These are phyloP conservation scores for Echria macrotheca DNA, from an alignment of 495 filamentous ascomycete genomes.

Conservation along the genomic window DNA sequence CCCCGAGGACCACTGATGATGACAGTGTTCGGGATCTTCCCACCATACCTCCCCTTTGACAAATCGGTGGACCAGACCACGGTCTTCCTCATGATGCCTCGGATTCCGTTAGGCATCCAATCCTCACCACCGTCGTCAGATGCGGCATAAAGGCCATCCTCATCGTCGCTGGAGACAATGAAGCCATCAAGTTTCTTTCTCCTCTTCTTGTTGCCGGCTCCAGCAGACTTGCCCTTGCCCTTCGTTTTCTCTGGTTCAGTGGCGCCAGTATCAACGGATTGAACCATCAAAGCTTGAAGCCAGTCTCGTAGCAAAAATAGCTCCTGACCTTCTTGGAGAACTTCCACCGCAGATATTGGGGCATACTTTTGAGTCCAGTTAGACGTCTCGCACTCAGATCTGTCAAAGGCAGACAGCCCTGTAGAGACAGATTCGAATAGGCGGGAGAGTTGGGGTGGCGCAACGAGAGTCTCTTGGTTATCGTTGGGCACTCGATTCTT, in stretches of 20 bases:
- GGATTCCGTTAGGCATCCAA: conserved; percentile 35
- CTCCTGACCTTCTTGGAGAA: conserved; percentile 73
- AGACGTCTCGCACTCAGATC: conserved; percentile 61
- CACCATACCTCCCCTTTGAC: conserved; percentile 38
- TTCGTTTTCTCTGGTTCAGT: conserved; percentile 43
- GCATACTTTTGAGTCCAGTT: conserved; percentile 87
- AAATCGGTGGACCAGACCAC: conserved; percentile 55
- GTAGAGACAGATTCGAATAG: conserved; percentile 55
- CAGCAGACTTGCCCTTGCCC: conserved; percentile 29
- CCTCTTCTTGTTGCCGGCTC: conserved; percentile 59
- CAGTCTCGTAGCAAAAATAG: conserved; percentile 71
- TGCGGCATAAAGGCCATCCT: conserved; percentile 69
- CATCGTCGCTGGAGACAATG: conserved; percentile 78
- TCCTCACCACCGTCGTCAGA: conserved; percentile 60
- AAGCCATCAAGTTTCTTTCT: conserved; percentile 78
- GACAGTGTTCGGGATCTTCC: conserved; percentile 54
- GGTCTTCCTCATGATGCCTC: conserved; percentile 49
- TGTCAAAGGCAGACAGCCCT: conserved; percentile 75
- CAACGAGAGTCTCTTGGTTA: conserved; percentile 15
- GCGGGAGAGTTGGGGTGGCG: conserved; percentile 55
- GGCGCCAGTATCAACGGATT: conserved; percentile 63
- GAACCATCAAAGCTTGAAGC: conserved; percentile 70
- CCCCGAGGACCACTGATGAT: conserved; percentile 86
- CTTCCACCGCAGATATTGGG: conserved; percentile 60
- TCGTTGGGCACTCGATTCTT: conserved; percentile 11